phyloP scores from a whole-genome alignment of 768 basidiomycete genomes.

The Lentinula raphanica region DNA sequence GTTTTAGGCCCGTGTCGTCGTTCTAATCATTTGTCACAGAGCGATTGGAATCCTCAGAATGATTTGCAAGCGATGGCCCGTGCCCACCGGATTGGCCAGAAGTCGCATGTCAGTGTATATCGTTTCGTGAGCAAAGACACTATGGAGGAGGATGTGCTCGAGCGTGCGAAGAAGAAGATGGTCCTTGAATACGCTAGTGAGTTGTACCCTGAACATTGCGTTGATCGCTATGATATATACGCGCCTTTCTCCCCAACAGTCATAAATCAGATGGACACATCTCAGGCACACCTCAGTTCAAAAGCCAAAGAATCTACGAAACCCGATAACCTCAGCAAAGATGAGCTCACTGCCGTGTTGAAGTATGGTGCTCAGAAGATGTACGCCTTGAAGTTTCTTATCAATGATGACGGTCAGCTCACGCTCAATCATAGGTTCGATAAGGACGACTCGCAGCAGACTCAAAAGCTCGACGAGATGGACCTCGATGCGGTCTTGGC shows the following conservation, averaged over 20 bases:
- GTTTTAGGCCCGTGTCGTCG: slow-evolving; percentile 8
- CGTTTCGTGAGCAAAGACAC: slow-evolving; percentile 98
- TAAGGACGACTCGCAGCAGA: slow-evolving; percentile 90
- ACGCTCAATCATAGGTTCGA: slow-evolving; percentile 66
- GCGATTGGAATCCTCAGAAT: slow-evolving; percentile 98
- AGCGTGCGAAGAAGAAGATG: slow-evolving; percentile 99
- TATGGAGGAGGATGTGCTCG: slow-evolving; percentile 98
- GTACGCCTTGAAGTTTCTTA: slow-evolving; percentile 35
- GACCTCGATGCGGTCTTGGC: slow-evolving; percentile 97
- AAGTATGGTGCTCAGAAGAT: slow-evolving; percentile 99
- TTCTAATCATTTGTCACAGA: slow-evolving; percentile 41
- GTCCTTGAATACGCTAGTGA: slow-evolving; percentile 97
- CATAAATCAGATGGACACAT: slow-evolving; percentile 99
- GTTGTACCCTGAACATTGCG: slow-evolving; percentile 29
- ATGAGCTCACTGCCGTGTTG: slow-evolving; percentile 93
- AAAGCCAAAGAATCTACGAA: slow-evolving; percentile 73
- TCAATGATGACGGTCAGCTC: slow-evolving; percentile 7
- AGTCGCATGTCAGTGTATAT: slow-evolving; percentile 97
- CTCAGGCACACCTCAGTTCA: slow-evolving; percentile 89
- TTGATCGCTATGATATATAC: slow-evolving; percentile 7
- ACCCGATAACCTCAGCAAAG: slow-evolving; percentile 85
- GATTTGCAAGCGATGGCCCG: slow-evolving; percentile 99
- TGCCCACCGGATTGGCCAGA: slow-evolving; percentile 98
- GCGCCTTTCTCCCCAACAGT: slow-evolving; percentile 42
- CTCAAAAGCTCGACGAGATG: slow-evolving; percentile 96